A percentile compares a stretch with the other conserved stretches of the same genome.
These are phyloP conservation scores for Gossypium aridum DNA, from an alignment of 441 rosid species.

Conservation along the genomic window DNA sequence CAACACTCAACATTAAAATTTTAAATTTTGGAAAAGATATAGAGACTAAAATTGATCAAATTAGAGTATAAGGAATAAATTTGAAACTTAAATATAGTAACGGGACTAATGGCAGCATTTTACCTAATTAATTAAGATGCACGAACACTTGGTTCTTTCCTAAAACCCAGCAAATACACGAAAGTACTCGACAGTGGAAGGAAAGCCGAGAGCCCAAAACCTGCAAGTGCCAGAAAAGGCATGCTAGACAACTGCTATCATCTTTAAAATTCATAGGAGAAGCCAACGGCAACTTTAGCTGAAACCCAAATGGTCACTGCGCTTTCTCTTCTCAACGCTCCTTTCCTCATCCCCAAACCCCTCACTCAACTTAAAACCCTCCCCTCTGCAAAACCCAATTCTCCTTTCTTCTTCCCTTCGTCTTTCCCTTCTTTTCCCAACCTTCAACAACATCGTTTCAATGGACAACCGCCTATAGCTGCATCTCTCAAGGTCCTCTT, in stretches of 20 bases:
- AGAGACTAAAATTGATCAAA: no score
- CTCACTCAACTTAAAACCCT: slow-evolving; percentile 17
- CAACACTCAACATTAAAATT: no score
- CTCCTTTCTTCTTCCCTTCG: slow-evolving; percentile 16
- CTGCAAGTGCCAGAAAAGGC: neutral
- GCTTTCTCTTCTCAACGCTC: slow-evolving; percentile 27
- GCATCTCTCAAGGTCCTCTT: slow-evolving; percentile 45
- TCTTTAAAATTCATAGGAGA: neutral
- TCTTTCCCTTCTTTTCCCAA: slow-evolving; percentile 7
- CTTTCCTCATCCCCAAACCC: slow-evolving; percentile 23
- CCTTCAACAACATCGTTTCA: slow-evolving; percentile 17
- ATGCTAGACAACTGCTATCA: neutral
- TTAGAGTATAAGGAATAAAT: no score
- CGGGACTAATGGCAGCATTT: no score
- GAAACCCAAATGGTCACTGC: slow-evolving; percentile 31
- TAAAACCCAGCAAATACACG: neutral
- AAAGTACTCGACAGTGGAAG: neutral
- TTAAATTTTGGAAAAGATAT: no score
- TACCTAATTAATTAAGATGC: no score
- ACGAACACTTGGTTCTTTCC: neutral
- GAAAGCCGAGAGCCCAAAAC: neutral
- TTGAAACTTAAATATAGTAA: no score
- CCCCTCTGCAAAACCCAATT: slow-evolving; percentile 21
- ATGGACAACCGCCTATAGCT: slow-evolving; percentile 9
- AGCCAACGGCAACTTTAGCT: neutral